These are phyloP conservation scores for Laburnicola sp. DNA, from an alignment of 2,329 filamentous ascomycete species.

Conservation along the genomic window DNA sequence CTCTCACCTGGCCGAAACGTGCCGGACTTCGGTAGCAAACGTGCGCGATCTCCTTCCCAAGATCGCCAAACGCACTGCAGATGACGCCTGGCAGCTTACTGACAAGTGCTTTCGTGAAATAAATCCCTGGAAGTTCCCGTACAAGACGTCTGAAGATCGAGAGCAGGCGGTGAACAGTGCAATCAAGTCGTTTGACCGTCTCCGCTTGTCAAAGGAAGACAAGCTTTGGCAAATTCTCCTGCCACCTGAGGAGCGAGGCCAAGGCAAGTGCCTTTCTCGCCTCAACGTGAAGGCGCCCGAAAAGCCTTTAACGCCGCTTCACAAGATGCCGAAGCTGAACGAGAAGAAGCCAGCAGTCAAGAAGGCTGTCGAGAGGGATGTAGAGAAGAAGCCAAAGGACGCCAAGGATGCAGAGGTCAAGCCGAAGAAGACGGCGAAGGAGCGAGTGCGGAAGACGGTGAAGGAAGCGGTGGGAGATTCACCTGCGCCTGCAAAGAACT, in stretches of 20 bases:
- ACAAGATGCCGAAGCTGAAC: conserved; percentile 46
- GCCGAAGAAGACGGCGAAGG: conserved; percentile 32
- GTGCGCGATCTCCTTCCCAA: conserved; percentile 48
- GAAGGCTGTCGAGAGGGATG: conserved; percentile 51
- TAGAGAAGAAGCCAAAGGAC: conserved; percentile 42
- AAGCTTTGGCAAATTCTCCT: conserved; percentile 65
- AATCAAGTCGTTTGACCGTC: conserved; percentile 64
- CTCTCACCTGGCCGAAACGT: conserved; percentile 36
- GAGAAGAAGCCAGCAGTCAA: conserved; percentile 48
- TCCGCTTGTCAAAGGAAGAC: conserved; percentile 62
- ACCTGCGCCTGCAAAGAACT: conserved; percentile 18
- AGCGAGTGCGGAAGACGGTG: conserved; percentile 24
- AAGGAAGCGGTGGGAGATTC: conserved; percentile 29
- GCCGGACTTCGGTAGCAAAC: conserved; percentile 33
- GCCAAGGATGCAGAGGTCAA: conserved; percentile 17
- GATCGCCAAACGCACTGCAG: conserved; percentile 55
- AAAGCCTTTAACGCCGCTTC: conserved; percentile 39
- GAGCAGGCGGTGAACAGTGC: conserved; percentile 64
- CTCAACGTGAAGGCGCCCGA: conserved; percentile 56
- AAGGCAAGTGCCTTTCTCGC: conserved; percentile 63
- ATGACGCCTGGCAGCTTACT: conserved; percentile 53
- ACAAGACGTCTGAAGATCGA: conserved; percentile 58
- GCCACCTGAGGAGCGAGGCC: conserved; percentile 62
- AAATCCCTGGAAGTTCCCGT: conserved; percentile 64
- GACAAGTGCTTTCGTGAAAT: conserved; percentile 65